Evolutionary conservation across 2,329 filamentous ascomycete species (phyloP).

Genomic region (Setomelanomma holmii): DNA sequence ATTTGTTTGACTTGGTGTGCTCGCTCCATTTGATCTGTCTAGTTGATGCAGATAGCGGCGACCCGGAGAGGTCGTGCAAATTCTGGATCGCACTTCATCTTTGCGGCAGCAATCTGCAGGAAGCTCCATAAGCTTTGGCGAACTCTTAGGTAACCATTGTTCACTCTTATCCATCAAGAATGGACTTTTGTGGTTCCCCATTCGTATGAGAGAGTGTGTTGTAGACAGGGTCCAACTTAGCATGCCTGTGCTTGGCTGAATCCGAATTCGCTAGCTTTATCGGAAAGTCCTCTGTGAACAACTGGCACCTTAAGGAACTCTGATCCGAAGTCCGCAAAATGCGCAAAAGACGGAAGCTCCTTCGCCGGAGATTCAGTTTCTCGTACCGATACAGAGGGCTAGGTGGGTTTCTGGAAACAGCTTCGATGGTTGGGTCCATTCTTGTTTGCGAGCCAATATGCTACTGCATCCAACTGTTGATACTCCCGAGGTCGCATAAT

Average conservation of each 20-base stretch:
- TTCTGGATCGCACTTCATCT: neutral
- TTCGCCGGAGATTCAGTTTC: neutral
- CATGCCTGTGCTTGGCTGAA: too few relatives aligned
- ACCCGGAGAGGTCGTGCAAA: neutral
- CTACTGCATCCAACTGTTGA: too few relatives aligned
- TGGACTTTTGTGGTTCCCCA: neutral
- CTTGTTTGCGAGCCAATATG: too few relatives aligned
- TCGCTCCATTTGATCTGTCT: neutral
- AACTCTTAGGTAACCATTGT: neutral
- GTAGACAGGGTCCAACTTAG: too few relatives aligned
- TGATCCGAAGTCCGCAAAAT: neutral
- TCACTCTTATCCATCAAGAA: neutral
- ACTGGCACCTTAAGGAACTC: neutral
- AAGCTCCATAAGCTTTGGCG: neutral
- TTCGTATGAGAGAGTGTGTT: neutral
- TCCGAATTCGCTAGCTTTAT: neutral
- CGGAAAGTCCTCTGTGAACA: neutral
- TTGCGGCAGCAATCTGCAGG: neutral
- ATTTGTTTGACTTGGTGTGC: neutral
- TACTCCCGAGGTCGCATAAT: too few relatives aligned
- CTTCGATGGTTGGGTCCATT: neutral
- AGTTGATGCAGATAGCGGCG: neutral
- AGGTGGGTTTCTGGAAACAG: neutral
- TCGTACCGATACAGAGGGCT: neutral
- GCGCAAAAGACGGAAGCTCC: neutral